Evolutionary conservation across 768 basidiomycete species (phyloP), one percentile per base, ranked within the genome.

Genomic region (Rhodotorula babjevae): DNA sequence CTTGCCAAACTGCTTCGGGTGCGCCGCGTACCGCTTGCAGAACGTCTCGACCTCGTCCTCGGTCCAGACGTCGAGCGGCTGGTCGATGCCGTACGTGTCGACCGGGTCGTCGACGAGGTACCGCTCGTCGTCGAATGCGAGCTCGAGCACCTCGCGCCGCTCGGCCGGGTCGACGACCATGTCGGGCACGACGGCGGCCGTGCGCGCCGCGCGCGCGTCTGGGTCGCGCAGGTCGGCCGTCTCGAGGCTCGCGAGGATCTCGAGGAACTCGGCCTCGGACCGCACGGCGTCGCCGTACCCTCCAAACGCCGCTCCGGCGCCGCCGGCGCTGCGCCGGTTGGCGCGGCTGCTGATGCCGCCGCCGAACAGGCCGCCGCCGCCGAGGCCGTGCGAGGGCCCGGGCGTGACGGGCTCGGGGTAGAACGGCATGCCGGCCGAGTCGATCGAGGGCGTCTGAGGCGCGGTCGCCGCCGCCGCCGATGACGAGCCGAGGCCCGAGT

Each of bases 181-280:
- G 79, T 97, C 93, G 2, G 94, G 94, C 47, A 96, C 89, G 62
- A 82, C 86, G 27, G 94, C 94, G 47, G 92, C 85, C 73, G 96
- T 96, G 73, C 87, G 85, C 66, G 87, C 83, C 9, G 92, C 90
- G n/a, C 96, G 87, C 72, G 90, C 87, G 74, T 87, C 90, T 0
- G 94, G 92, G 81, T 98, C 93, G n/a, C 89, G 91, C 44, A 91
- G 87, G 71, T 95, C 93, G 74, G 95, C 92, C 76, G 89, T 90
- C 36, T 92, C 93, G 53, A 96, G 83, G 78, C 89, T 91, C n/a
- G 92, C 92, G 68, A 98, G 90, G 79, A 98, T 93, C 82, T 93
- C 92, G 78, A 96, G 91, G 87, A 96, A 93, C 83, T 97, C 95
- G 68, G 95, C 85, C 81, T 97, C 94, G 27, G 93, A 93, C 9